Evolutionary conservation across 2,329 filamentous ascomycete species (phyloP).

Genomic region (Hypoxylon sp.): DNA sequence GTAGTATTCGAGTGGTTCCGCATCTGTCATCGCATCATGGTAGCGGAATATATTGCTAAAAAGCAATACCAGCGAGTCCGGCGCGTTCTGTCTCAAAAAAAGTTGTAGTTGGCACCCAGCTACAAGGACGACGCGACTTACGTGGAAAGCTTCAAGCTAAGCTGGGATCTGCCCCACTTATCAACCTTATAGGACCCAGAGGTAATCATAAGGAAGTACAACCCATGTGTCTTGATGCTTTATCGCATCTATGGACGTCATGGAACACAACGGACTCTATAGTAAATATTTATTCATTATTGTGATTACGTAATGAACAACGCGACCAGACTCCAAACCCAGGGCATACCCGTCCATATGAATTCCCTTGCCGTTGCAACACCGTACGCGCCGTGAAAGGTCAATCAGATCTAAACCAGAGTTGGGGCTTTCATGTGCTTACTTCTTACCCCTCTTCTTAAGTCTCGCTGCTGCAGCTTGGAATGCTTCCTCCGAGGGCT

Average conservation of each 20-base stretch:
- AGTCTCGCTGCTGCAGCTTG: conserved; percentile 69
- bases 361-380: conserved; percentile 19
- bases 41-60: conserved; percentile 31
- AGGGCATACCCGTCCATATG: conserved; percentile 13
- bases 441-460: conserved; percentile 53
- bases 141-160: conserved; percentile 35
- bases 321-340: conserved; percentile 7
- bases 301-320: conserved; percentile 5
- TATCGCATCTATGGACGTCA: conserved; percentile 4
- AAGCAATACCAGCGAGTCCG: conserved; percentile 34
- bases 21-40: conserved; percentile 63
- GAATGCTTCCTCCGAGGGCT: conserved; percentile 73
- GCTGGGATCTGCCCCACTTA: conserved; percentile 21
- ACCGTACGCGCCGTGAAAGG: conserved; percentile 39
- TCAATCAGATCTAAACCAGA: conserved; percentile 9
- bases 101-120: conserved; percentile 25
- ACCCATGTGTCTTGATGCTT: not conserved
- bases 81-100: conserved; percentile 31
- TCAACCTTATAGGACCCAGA: conserved; percentile 1
- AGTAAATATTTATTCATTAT: not conserved
- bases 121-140: conserved; percentile 36
- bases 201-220: not conserved
- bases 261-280: not conserved
- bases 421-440: conserved; percentile 18
- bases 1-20: conserved; percentile 59